phyloP scores from a whole-genome alignment of 2,329 filamentous ascomycete species.

The Chaetomium strumarium region DNA sequence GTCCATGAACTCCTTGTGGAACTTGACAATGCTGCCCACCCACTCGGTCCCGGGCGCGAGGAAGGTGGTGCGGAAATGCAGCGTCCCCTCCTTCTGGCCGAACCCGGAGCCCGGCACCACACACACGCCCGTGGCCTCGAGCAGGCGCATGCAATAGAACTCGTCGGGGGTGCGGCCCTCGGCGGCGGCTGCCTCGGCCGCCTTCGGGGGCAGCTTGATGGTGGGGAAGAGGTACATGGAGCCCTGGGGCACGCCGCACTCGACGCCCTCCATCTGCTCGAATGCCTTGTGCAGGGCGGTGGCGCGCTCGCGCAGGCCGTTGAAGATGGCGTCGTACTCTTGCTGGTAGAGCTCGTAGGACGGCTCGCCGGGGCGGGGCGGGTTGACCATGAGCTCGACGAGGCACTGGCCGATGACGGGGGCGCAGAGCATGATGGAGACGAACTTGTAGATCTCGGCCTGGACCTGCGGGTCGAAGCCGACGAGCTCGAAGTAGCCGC shows the following conservation, averaged over 20 bases:
- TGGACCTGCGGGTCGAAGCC: conserved; percentile 82
- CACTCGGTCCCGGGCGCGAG: conserved; percentile 93
- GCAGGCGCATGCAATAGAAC: conserved; percentile 85
- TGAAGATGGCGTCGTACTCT: conserved; percentile 79
- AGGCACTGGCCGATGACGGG: conserved; percentile 95
- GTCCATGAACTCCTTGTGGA: conserved; percentile 86
- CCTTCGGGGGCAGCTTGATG: conserved; percentile 72
- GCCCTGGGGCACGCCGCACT: conserved; percentile 84
- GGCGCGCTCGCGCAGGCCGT: conserved; percentile 73
- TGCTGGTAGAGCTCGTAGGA: conserved; percentile 76
- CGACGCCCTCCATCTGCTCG: conserved; percentile 89
- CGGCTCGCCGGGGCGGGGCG: conserved; percentile 74
- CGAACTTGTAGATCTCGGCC: conserved; percentile 96
- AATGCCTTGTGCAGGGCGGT: conserved; percentile 86
- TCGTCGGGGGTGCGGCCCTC: conserved; percentile 77
- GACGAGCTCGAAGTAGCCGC: conserved; percentile 94
- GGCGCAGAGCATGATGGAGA: conserved; percentile 93
- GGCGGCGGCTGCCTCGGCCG: conserved; percentile 65
- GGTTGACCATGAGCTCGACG: conserved; percentile 97
- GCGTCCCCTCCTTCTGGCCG: conserved; percentile 82
- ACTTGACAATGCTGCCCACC: conserved; percentile 79
- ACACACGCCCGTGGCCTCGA: conserved; percentile 92
- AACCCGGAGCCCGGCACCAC: conserved; percentile 91
- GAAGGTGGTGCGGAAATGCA: conserved; percentile 97
- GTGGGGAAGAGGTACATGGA: conserved; percentile 99